Conservation (phyloP, 73 alveolate species). For the Loxodes magnus region DNA sequence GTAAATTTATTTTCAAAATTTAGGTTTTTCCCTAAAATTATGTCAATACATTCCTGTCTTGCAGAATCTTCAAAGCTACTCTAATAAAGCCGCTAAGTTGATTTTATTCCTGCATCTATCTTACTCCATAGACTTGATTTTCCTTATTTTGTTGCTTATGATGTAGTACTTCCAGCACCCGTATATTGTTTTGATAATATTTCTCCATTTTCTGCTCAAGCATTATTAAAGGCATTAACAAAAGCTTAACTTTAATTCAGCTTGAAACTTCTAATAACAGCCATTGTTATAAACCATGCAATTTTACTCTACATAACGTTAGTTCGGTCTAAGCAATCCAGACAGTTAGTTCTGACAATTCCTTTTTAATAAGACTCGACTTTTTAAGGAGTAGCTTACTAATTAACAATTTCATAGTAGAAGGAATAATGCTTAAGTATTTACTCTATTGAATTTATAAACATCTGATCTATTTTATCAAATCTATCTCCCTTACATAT, state of each 20-base stretch:
- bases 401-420: too few species aligned
- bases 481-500: conserved; percentile 39
- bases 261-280: neutral
- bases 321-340: conserved; percentile 89
- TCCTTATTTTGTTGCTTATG: conserved; percentile 66
- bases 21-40: conserved; percentile 5
- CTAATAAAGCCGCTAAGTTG: conserved; percentile 52
- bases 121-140: conserved; percentile 53
- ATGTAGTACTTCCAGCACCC: conserved; percentile 79
- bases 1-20: conserved; percentile 5
- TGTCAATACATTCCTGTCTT: conserved; percentile 57
- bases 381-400: too few species aligned
- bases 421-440: conserved; percentile 16
- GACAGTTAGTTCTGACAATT: conserved; percentile 77
- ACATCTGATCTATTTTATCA: conserved; percentile 4
- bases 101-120: conserved; percentile 47
- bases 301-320: conserved; percentile 53
- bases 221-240: conserved; percentile 25
- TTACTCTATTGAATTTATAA: conserved; percentile 15
- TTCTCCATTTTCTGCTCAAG: conserved; percentile 88
- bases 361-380: conserved; percentile 49
- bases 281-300: neutral
- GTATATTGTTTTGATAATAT: conserved; percentile 67
- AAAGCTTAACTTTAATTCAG: neutral
- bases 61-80: conserved; percentile 61